Evolutionary conservation across 495 filamentous ascomycete species (phyloP).

Genomic region (Aspergillus sclerotiicarbonarius): DNA sequence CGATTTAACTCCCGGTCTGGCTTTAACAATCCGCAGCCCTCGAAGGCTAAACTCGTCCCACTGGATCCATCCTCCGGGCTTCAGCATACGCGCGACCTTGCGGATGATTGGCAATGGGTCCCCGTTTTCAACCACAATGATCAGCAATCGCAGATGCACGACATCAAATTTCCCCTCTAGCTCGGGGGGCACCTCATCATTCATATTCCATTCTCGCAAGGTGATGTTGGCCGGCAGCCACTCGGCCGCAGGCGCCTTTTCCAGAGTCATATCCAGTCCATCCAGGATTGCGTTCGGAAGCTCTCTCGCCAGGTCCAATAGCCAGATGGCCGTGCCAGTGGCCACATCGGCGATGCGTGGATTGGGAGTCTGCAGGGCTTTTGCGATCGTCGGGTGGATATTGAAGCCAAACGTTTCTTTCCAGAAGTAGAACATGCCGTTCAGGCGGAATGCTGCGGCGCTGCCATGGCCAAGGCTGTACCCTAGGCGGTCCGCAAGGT

Average conservation of each 20-base stretch:
- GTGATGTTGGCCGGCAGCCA: slow-evolving; percentile 26
- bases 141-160: slow-evolving; percentile 30
- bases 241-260: slow-evolving; percentile 17
- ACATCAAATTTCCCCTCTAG: slow-evolving; percentile 30
- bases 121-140: slow-evolving; percentile 26
- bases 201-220: slow-evolving; percentile 27
- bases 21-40: slow-evolving; percentile 7
- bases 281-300: slow-evolving; percentile 13
- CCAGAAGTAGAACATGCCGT: slow-evolving; percentile 12
- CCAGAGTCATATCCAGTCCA: slow-evolving; percentile 24
- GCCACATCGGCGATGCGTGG: slow-evolving; percentile 8
- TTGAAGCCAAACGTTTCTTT: slow-evolving; percentile 11
- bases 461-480: slow-evolving; percentile 4
- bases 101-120: slow-evolving; percentile 14
- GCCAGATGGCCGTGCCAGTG: slow-evolving; percentile 9
- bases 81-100: slow-evolving; percentile 24
- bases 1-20: neutral
- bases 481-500: neutral
- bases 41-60: slow-evolving; percentile 29
- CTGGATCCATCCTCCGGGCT: slow-evolving; percentile 35
- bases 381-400: slow-evolving; percentile 5
- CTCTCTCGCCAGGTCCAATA: slow-evolving; percentile 4
- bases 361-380: neutral
- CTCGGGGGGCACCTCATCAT: slow-evolving; percentile 21
- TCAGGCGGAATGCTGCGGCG: slow-evolving; percentile 7